Evolutionary conservation across 2,329 filamentous ascomycete species (phyloP), one percentile per base, ranked within the genome.

Genomic region (Dothiorella sarmentorum): DNA sequence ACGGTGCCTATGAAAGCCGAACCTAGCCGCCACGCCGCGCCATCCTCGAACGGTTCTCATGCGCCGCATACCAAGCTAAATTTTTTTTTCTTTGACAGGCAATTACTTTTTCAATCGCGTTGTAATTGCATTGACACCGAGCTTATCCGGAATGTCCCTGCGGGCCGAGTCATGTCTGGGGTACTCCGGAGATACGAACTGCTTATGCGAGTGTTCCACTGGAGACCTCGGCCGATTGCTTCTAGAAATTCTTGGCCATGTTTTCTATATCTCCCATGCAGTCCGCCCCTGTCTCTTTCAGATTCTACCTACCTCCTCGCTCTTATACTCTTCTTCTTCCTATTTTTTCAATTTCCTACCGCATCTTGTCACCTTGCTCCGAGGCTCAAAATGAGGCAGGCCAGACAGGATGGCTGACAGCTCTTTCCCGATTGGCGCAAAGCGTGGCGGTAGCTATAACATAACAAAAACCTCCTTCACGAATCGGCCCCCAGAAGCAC

Each of bases 401-500:
- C 7, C 49, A 33, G 33, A 40, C 13, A 11, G 20, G 33, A 5
- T 29, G n/a, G 33, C 31, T 38, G 49, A 11, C 31, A 7, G 13
- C 9, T n/a, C 20, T 37, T 38, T 33, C 33, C 29, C 20, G 35
- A n/a, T 40, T 53, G 49, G 49, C 49, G 49, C 33, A 29, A 13
- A 15, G n/a, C 33, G 24, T 37, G 49, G 22, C n/a, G 17, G 49
- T 53, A 40, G 49, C 49, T 40, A 53, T 53, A 53, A 53, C 49
- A 53, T 53, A 53, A 53, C 49, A 27, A 53, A 53, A 53, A 53
- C 49, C 33, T 53, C 49, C 9, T 11, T 18, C 22, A 53, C 49
- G 35, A 53, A 53, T 53, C 49, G 35, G 22, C n/a, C 29, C 40
- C 20, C 49, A 35, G 31, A n/a, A 27, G 9, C 27, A 53, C 24